Percentiles rank a stretch among this genome's conserved stretches.
These are phyloP conservation scores for Raffaelea ambrosiae DNA, from an alignment of 2,329 filamentous ascomycete species.

Conservation along the genomic window DNA sequence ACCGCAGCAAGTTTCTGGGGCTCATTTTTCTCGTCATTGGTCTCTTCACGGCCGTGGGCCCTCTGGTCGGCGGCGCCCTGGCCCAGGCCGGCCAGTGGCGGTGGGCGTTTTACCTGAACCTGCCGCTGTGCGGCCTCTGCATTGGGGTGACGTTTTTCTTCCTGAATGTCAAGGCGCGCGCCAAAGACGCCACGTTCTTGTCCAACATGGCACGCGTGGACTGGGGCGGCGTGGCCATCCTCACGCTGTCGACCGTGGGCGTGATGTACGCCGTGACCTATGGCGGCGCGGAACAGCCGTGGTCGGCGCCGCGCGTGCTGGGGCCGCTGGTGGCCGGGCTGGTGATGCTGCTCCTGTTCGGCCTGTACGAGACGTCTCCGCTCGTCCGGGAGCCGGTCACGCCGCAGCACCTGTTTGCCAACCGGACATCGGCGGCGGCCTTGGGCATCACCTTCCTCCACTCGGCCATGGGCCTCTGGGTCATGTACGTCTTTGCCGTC, in stretches of 20 bases:
- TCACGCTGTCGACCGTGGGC: conserved; percentile 26
- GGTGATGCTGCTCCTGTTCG: conserved; percentile 23
- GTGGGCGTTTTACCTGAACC: conserved; percentile 32
- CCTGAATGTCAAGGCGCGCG: conserved; percentile 13
- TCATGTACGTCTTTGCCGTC: conserved; percentile 29
- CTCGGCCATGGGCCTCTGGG: conserved; percentile 23
- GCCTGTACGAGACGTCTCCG: conserved; percentile 18
- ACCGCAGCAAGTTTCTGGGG: conserved; percentile 11
- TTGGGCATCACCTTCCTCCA: conserved; percentile 10
- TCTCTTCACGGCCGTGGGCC: conserved; percentile 9
- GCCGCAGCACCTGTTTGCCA: conserved; percentile 32
- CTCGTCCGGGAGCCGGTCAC: conserved; percentile 21
- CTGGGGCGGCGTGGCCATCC: conserved; percentile 28
- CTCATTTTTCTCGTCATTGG: conserved; percentile 3
- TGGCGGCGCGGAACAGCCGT: conserved; percentile 30
- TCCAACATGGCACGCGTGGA: conserved; percentile 27
- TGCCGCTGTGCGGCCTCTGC: conserved; percentile 44
- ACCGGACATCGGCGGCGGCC: conserved; percentile 22
- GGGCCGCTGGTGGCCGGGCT: conserved; percentile 31
- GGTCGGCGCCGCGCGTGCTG: conserved; percentile 28
- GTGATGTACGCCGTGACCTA: conserved; percentile 33
- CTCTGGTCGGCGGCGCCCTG: conserved; percentile 11
- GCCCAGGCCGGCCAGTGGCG: conserved; percentile 9
- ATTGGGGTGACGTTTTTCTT: conserved; percentile 25
- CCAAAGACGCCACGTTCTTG: conserved; percentile 11